Evolutionary conservation across 257 asterid genomes (phyloP).

Genomic region (Gynochthodes officinalis): DNA sequence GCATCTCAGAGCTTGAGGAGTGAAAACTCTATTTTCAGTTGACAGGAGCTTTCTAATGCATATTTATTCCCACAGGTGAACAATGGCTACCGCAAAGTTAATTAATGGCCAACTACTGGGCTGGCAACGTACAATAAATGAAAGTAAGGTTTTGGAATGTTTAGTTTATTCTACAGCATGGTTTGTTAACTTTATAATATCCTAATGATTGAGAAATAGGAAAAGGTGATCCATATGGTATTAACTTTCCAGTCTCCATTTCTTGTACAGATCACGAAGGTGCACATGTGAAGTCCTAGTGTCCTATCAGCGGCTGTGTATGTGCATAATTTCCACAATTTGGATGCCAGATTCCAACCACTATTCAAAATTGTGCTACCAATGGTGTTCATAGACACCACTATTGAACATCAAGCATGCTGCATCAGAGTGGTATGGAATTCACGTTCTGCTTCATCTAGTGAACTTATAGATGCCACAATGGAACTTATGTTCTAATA

Average conservation of each 20-base stretch:
- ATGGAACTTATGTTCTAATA: too few species aligned
- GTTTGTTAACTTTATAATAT: neutral
- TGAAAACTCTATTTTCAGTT: slow-evolving; percentile 4
- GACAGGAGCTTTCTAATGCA: neutral
- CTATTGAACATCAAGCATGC: neutral
- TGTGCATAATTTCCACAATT: neutral
- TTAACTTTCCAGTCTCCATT: neutral
- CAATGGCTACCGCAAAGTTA: neutral
- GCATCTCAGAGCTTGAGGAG: slow-evolving; percentile 25
- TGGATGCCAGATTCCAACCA: neutral
- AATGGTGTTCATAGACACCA: neutral
- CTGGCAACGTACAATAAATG: neutral
- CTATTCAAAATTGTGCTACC: neutral
- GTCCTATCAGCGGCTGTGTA: neutral
- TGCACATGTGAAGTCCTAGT: neutral
- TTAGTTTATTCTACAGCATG: neutral
- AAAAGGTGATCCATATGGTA: neutral
- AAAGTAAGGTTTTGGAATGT: neutral
- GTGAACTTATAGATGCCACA: too few species aligned
- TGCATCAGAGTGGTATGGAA: neutral
- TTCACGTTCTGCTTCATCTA: neutral
- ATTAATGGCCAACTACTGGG: neutral
- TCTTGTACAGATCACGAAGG: neutral
- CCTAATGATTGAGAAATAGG: neutral
- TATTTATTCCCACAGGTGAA: neutral